A percentile compares a stretch with the other conserved stretches of the same genome.
Conservation (phyloP, 768 basidiomycete genomes). For the Tulasnella sp. region DNA sequence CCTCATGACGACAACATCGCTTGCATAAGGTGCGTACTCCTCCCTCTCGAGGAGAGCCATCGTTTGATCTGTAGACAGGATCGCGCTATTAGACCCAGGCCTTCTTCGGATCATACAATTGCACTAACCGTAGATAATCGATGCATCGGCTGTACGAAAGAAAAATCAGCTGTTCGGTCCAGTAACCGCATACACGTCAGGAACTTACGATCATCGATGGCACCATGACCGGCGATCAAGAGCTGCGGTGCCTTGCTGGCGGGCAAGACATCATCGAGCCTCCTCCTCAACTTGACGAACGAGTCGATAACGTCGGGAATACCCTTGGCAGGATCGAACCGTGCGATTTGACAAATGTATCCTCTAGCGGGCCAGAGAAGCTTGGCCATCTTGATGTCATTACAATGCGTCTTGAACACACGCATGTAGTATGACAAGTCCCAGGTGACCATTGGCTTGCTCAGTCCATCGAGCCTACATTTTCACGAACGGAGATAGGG, state of each 20-base stretch:
- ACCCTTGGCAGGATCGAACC: constrained; percentile 85
- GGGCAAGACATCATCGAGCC: constrained; percentile 40
- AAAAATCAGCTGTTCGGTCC: not conserved
- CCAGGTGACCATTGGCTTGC: constrained; percentile 39
- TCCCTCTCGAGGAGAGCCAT: constrained; percentile 11
- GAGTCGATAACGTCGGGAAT: constrained; percentile 68
- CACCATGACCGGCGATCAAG: constrained; percentile 80
- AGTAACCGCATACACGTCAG: constrained; percentile 47
- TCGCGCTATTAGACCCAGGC: no score
- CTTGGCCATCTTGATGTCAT: constrained; percentile 70
- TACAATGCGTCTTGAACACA: constrained; percentile 68
- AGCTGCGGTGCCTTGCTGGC: constrained; percentile 56
- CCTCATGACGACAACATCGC: constrained; percentile 61
- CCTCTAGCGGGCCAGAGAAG: constrained; percentile 71
- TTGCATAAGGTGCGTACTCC: constrained; percentile 18
- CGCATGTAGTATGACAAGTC: constrained; percentile 81
- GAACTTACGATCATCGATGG: constrained; percentile 64
- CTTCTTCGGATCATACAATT: no score
- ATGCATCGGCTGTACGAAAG: constrained; percentile 25
- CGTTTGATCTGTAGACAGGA: constrained; percentile 5
- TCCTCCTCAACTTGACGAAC: constrained; percentile 56
- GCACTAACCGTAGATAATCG: constrained; percentile 72
- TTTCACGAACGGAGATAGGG: constrained; percentile 10
- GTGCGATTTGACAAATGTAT: constrained; percentile 86
- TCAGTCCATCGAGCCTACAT: constrained; percentile 78